phyloP scores from a whole-genome alignment of 306 rosid species.

The Lupinus albus region DNA sequence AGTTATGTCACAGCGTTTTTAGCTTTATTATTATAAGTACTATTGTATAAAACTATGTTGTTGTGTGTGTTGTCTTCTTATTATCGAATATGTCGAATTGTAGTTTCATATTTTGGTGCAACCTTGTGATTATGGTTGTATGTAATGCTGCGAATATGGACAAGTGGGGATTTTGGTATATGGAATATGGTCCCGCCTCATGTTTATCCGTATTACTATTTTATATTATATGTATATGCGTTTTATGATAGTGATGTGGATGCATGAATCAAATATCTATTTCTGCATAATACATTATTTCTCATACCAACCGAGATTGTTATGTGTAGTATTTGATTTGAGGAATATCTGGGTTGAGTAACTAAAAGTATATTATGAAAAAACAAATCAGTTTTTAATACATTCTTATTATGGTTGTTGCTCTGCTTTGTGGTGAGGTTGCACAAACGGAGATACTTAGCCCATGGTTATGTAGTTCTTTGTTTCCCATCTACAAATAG shows the following conservation, averaged over 20 bases:
- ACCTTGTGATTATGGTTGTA: background rate
- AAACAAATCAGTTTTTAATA: no score
- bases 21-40: background rate
- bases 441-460: no score
- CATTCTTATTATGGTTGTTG: no score
- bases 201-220: constrained; percentile 2
- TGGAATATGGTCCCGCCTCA: background rate
- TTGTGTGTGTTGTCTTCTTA: background rate
- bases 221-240: background rate
- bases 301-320: background rate
- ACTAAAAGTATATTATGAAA: no score
- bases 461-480: no score
- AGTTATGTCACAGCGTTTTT: constrained; percentile 30
- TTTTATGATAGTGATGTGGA: constrained; percentile 23
- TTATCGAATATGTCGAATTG: background rate
- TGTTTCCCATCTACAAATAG: no score
- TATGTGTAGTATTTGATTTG: no score
- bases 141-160: background rate
- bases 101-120: background rate
- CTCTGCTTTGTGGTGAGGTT: no score
- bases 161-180: background rate
- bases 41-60: background rate
- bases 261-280: constrained; percentile 25
- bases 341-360: no score
- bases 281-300: no score